Conservation (phyloP, 208 protist species). For the Acanthamoeba triangularis region DNA sequence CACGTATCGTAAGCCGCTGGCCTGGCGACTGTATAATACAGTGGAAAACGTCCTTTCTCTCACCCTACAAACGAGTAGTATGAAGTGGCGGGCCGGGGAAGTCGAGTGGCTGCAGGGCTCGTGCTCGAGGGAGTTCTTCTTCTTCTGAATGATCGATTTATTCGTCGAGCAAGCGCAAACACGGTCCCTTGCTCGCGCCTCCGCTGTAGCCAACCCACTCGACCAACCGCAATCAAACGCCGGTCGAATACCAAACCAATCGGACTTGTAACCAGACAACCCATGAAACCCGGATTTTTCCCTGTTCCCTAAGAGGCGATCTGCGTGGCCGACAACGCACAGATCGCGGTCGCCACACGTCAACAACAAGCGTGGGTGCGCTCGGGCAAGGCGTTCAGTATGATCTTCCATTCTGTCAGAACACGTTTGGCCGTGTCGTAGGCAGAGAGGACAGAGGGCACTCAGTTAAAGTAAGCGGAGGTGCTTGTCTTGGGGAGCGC, state of each 20-base stretch:
- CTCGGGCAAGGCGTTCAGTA: too few species aligned
- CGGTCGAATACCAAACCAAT: neutral
- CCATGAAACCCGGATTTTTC: neutral
- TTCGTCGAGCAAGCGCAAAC: neutral
- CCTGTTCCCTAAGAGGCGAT: neutral
- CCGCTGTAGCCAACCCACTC: neutral
- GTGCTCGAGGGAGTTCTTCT: neutral
- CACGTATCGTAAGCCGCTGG: neutral
- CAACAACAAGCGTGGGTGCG: too few species aligned
- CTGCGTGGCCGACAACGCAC: too few species aligned
- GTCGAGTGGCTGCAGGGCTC: neutral
- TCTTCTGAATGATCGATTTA: neutral
- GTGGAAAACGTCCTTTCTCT: neutral
- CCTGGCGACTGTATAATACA: conserved; percentile 9
- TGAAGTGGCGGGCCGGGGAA: neutral
- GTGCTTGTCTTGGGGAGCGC: neutral
- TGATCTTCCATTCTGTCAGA: too few species aligned
- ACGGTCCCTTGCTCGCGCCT: neutral
- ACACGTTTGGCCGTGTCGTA: too few species aligned
- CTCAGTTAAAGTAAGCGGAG: neutral
- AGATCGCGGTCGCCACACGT: too few species aligned
- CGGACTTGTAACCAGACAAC: neutral
- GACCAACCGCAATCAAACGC: conserved; percentile 35
- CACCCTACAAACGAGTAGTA: neutral
- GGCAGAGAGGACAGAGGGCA: too few species aligned